Conservation (phyloP, 2,329 filamentous ascomycete genomes). For the Alternaria ventricosa region DNA sequence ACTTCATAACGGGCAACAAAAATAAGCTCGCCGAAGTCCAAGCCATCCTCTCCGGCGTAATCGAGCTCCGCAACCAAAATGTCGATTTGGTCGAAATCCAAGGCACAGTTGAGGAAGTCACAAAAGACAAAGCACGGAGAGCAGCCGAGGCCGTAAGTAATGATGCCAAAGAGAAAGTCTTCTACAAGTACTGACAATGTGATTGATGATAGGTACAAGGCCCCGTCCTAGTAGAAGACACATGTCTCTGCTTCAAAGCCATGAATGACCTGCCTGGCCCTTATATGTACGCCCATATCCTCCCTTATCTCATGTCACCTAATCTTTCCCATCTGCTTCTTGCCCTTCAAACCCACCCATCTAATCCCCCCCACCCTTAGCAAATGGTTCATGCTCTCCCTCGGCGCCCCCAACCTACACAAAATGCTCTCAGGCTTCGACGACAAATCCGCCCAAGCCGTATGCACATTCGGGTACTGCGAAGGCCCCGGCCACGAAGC, state of each 20-base stretch:
- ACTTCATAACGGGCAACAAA: slow-evolving; percentile 96
- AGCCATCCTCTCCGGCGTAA: slow-evolving; percentile 75
- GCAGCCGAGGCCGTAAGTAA: slow-evolving; percentile 75
- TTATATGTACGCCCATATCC: slow-evolving; percentile 74
- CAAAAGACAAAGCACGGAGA: slow-evolving; percentile 80
- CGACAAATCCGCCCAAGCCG: slow-evolving; percentile 89
- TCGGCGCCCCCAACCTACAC: slow-evolving; percentile 86
- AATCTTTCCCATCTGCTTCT: background rate
- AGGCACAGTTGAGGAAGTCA: slow-evolving; percentile 90
- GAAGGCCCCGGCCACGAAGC: slow-evolving; percentile 83
- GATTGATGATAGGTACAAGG: slow-evolving; percentile 68
- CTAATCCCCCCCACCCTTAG: slow-evolving; percentile 54
- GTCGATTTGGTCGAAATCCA: slow-evolving; percentile 90
- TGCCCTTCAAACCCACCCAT: background rate
- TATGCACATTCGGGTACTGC: slow-evolving; percentile 95
- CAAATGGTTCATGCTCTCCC: slow-evolving; percentile 88
- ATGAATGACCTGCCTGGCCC: slow-evolving; percentile 90
- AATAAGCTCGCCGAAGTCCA: slow-evolving; percentile 90
- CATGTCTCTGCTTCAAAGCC: slow-evolving; percentile 89
- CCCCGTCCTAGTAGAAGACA: slow-evolving; percentile 94
- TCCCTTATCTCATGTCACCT: background rate
- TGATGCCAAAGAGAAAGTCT: background rate
- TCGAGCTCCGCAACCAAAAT: slow-evolving; percentile 75
- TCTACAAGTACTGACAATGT: background rate
- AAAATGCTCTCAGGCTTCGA: slow-evolving; percentile 87